Evolutionary conservation across 352 stramenopile genomes (phyloP), one percentile per base, ranked within the genome.

Genomic region (Blastocystis sp.): DNA sequence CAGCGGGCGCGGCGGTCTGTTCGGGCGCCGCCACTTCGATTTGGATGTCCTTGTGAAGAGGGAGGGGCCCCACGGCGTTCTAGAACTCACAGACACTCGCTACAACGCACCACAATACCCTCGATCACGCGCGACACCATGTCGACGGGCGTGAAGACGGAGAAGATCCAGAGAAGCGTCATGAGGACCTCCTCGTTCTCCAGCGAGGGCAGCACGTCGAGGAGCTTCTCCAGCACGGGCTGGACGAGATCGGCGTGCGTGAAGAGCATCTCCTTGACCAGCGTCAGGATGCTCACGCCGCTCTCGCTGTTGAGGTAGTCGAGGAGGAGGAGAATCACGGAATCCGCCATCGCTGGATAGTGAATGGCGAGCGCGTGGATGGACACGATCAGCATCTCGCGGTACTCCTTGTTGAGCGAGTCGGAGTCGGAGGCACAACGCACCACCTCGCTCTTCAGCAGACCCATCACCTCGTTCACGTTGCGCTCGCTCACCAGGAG

Each of bases 311-410:
- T 96, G 26, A 99, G 91, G 91, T 99, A 99, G 91, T 99, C 97
- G 95, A 99, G 98, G n/a, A 99, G 93, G 70, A 98, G 92, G 78
- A 98, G 95, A 45, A 99, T 96, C 29, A 99, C 97, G 89, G 95
- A 95, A 80, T 97, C 96, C 21, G 97, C 97, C 80, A 99, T 96
- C 76, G 98, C 94, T 3, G 97, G 96, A 92, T 98, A 99, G 88
- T 97, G 96, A 82, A 98, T 95, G 13, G 97, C 97, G 91, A 97
- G 99, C 59, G 91, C 92, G 92, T 99, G 97, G 92, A 99, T 99
- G 33, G 96, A 94, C 66, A 96, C 94, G 80, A 99, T 98, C 21
- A 99, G 95, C 93, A 99, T 91, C 78, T 97, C 94, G 39, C 97
- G 95, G 93, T 99, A 99, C 90, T 97, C 96, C 93, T 99, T 99